phyloP scores from a whole-genome alignment of 2,329 filamentous ascomycete species.

The Colletotrichum tanaceti region DNA sequence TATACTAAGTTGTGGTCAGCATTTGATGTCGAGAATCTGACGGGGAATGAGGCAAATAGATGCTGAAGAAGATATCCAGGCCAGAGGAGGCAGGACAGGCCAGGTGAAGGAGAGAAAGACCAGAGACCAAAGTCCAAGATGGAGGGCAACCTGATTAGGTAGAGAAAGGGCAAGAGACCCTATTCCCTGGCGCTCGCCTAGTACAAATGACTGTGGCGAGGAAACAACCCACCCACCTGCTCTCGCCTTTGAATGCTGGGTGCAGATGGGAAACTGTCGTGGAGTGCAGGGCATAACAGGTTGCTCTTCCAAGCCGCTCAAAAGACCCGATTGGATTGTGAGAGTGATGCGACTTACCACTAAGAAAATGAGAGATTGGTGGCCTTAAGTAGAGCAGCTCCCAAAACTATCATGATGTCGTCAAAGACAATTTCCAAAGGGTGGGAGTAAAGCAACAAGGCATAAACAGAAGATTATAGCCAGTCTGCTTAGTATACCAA shows the following conservation, averaged over 20 bases:
- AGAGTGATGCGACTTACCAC: conserved; percentile 50
- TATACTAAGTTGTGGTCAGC: conserved; percentile 34
- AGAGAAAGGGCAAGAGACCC: not conserved
- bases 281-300: not conserved
- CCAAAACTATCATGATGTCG: conserved; percentile 58
- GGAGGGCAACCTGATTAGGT: not conserved
- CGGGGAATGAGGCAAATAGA: conserved; percentile 18
- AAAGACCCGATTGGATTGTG: not conserved
- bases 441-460: conserved; percentile 36
- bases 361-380: conserved; percentile 53
- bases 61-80: not conserved
- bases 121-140: not conserved
- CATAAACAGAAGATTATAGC: conserved; percentile 31
- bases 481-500: conserved; percentile 27
- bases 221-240: conserved; percentile 3
- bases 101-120: not conserved
- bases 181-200: not conserved
- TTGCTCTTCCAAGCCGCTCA: too few species aligned
- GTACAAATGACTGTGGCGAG: conserved; percentile 3
- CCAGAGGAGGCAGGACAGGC: not conserved
- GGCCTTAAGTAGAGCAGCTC: conserved; percentile 47
- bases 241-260: not conserved
- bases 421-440: conserved; percentile 41
- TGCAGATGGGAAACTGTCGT: not conserved
- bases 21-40: conserved; percentile 18